phyloP scores from a whole-genome alignment of 1,284 basidiomycete genomes.

The Hymenochaete sp. region DNA sequence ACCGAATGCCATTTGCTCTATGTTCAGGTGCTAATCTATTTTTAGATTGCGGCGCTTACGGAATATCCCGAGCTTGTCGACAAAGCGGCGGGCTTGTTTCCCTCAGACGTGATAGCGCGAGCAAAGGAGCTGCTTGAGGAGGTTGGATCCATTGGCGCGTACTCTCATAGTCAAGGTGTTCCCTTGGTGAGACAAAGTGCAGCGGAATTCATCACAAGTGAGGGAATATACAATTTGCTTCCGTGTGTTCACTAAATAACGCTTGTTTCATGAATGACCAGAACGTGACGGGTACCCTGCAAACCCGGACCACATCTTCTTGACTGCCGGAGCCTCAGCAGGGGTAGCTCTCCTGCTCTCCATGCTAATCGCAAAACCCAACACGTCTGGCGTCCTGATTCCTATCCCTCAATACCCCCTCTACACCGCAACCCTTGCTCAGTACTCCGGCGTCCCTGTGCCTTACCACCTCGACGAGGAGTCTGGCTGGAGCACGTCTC shows the following conservation, averaged over 20 bases:
- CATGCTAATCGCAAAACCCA: slow-evolving; percentile 60
- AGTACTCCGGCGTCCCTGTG: slow-evolving; percentile 72
- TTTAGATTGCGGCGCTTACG: slow-evolving; percentile 78
- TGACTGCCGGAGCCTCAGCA: slow-evolving; percentile 88
- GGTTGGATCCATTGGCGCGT: slow-evolving; percentile 92
- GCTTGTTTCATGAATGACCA: slow-evolving; percentile 26
- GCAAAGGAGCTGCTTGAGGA: slow-evolving; percentile 76
- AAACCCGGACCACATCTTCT: slow-evolving; percentile 82
- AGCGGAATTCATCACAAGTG: slow-evolving; percentile 83
- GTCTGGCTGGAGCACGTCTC: slow-evolving; percentile 80
- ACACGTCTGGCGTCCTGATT: slow-evolving; percentile 75
- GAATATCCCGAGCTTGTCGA: slow-evolving; percentile 87
- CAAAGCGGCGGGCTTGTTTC: slow-evolving; percentile 74
- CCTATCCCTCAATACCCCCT: slow-evolving; percentile 98
- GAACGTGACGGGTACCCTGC: slow-evolving; percentile 85
- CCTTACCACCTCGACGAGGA: slow-evolving; percentile 87
- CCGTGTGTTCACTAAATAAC: neutral
- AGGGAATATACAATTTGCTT: slow-evolving; percentile 22
- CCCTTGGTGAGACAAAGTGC: slow-evolving; percentile 84
- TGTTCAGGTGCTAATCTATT: neutral
- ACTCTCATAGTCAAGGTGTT: slow-evolving; percentile 93
- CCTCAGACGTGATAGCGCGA: slow-evolving; percentile 77
- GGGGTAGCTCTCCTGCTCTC: slow-evolving; percentile 87
- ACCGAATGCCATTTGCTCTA: neutral
- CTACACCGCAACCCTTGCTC: slow-evolving; percentile 90